Conservation (phyloP, 495 filamentous ascomycete genomes). For the Neurospora pannonica region DNA sequence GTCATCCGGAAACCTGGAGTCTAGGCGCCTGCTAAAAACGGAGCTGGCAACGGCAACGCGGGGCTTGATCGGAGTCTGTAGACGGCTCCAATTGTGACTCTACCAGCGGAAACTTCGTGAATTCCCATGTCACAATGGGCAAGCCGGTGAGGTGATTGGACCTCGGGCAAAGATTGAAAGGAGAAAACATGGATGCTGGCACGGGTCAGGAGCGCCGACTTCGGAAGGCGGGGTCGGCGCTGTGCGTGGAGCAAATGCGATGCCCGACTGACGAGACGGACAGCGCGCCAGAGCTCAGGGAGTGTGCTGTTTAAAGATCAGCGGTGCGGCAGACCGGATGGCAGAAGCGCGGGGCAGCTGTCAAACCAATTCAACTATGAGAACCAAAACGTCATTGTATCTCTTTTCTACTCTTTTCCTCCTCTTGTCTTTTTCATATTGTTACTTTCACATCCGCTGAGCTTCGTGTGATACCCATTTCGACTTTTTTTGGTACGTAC, state of each 20-base stretch:
- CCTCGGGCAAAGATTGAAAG: not conserved
- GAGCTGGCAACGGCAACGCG: not conserved
- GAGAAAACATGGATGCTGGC: not conserved
- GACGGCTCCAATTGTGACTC: not conserved
- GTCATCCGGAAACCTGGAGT: not conserved
- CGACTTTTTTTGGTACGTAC: not conserved
- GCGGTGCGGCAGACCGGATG: not conserved
- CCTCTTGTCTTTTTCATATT: not conserved
- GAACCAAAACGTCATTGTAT: not conserved
- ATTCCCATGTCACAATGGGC: not conserved
- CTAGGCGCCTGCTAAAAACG: not conserved
- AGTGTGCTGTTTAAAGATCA: not conserved
- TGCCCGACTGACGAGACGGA: not conserved
- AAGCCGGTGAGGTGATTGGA: not conserved
- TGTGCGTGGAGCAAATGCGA: not conserved
- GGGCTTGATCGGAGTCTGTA: not conserved
- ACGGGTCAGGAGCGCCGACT: conserved; percentile 11
- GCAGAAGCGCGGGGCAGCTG: conserved; percentile 9
- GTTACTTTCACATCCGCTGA: not conserved
- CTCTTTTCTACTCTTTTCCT: not conserved
- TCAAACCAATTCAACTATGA: not conserved
- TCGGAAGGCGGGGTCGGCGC: conserved; percentile 23
- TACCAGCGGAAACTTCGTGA: not conserved
- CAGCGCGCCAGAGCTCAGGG: conserved; percentile 7
- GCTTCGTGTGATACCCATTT: not conserved